A percentile compares a stretch with the other conserved stretches of the same genome.
Conservation (phyloP, 495 filamentous ascomycete species). For the Hypoxylon rickii region DNA sequence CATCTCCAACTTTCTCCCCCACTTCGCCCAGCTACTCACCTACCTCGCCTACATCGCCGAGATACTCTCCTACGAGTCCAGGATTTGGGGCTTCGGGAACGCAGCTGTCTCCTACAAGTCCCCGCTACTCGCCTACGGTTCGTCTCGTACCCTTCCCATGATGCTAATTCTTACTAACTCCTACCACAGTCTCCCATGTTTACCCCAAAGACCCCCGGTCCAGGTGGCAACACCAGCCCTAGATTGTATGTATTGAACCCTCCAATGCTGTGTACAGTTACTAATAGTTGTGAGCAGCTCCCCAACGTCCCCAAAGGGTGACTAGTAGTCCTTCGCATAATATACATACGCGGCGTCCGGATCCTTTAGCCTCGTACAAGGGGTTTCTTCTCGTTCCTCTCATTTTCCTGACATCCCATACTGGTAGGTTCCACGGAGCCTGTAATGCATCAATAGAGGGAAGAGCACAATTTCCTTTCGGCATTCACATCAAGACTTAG, state of each 20-base stretch:
- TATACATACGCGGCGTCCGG: conserved; percentile 26
- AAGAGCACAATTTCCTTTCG: background rate
- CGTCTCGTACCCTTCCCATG: background rate
- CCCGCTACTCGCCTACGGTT: conserved; percentile 56
- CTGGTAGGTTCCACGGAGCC: conserved; percentile 1
- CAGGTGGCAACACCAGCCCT: conserved; percentile 24
- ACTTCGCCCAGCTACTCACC: conserved; percentile 73
- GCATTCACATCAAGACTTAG: background rate
- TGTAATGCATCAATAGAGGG: conserved; percentile 29
- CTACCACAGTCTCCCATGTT: conserved; percentile 28
- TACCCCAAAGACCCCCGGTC: conserved; percentile 26
- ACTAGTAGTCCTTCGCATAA: conserved; percentile 27
- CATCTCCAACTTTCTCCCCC: conserved; percentile 69
- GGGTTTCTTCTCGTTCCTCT: conserved; percentile 6
- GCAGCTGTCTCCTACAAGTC: conserved; percentile 58
- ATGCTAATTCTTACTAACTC: conserved; percentile 17
- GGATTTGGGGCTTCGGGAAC: conserved; percentile 62
- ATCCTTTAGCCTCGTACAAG: conserved; percentile 3
- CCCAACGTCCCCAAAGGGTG: conserved; percentile 31
- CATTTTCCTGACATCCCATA: background rate
- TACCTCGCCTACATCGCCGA: conserved; percentile 66
- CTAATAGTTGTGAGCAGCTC: conserved; percentile 17
- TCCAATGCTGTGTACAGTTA: background rate
- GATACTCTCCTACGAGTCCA: conserved; percentile 82
- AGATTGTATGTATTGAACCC: conserved; percentile 23